Evolutionary conservation across 306 rosid genomes (phyloP).

Genomic region (Herpetospermum pedunculosum): DNA sequence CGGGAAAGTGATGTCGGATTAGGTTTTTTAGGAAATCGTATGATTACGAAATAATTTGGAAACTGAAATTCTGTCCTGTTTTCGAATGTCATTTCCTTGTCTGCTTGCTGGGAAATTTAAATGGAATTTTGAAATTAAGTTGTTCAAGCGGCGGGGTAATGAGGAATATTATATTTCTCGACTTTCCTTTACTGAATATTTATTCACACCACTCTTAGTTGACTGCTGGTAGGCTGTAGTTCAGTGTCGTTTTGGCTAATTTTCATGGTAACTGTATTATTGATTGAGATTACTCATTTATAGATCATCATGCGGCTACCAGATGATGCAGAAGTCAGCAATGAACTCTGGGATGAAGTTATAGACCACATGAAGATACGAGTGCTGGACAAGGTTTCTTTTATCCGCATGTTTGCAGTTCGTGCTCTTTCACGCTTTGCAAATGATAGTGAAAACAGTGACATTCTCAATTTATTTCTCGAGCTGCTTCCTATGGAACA

Average conservation of each 20-base stretch:
- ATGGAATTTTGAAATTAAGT: not conserved
- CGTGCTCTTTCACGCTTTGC: constrained; percentile 96
- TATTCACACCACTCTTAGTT: not conserved
- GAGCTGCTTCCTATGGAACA: constrained; percentile 64
- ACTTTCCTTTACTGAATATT: not conserved
- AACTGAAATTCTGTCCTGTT: not conserved
- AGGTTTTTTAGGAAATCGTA: not conserved
- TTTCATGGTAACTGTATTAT: not conserved
- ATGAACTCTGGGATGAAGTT: constrained; percentile 81
- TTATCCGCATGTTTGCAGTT: constrained; percentile 66
- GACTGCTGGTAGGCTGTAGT: not conserved
- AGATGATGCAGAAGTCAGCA: constrained; percentile 87
- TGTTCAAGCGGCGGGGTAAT: not conserved
- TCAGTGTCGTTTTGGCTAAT: not conserved
- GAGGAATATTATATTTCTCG: not conserved
- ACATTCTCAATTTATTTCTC: constrained; percentile 64
- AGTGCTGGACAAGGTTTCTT: constrained; percentile 59
- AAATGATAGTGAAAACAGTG: constrained; percentile 61
- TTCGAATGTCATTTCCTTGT: not conserved
- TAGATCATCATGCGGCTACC: constrained; percentile 85
- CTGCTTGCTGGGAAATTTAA: not conserved
- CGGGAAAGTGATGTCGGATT: not conserved
- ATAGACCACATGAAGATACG: constrained; percentile 72
- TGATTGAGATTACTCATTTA: constrained; percentile 7
- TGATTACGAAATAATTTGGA: not conserved